Percentiles rank a stretch among this genome's conserved stretches.
phyloP scores from a whole-genome alignment of 2,329 filamentous ascomycete genomes.

The Paraphaeosphaeria sporulosa region DNA sequence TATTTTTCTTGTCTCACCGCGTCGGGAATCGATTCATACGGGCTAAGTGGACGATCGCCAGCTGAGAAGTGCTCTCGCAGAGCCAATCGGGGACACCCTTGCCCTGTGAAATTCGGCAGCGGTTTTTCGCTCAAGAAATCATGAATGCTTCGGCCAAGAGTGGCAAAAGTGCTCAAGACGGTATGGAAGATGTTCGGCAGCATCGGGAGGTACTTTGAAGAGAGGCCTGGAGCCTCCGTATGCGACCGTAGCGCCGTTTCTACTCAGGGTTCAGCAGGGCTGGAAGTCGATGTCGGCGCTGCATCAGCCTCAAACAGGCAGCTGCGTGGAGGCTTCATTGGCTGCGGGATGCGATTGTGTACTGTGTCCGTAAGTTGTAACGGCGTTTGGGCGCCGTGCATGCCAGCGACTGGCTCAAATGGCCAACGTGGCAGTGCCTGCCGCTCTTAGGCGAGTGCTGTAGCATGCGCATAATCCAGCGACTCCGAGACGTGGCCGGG shows the following conservation, averaged over 20 bases:
- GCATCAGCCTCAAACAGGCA: constrained; percentile 11
- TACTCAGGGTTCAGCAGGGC: constrained; percentile 11
- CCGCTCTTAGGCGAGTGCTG: background rate
- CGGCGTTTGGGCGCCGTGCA: background rate
- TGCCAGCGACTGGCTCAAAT: background rate
- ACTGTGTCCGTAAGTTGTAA: background rate
- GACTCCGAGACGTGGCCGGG: constrained; percentile 8
- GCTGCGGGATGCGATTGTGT: background rate
- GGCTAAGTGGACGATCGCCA: background rate
- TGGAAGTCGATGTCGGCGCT: background rate
- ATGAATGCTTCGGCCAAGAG: constrained; percentile 12
- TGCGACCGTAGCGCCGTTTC: constrained; percentile 36
- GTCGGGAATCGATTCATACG: constrained; percentile 13
- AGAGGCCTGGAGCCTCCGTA: constrained; percentile 33
- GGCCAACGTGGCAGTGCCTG: constrained; percentile 12
- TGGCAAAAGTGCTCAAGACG: constrained; percentile 26
- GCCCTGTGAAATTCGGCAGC: constrained; percentile 12
- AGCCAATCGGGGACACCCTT: background rate
- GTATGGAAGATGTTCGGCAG: constrained; percentile 26
- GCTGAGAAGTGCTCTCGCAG: constrained; percentile 7
- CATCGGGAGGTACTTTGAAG: constrained; percentile 31
- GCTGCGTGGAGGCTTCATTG: constrained; percentile 16
- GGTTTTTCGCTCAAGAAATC: constrained; percentile 6
- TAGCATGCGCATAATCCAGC: constrained; percentile 17
- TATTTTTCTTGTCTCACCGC: constrained; percentile 18